phyloP scores from a whole-genome alignment of 1,284 basidiomycete genomes.

The Neonothopanus nambi region DNA sequence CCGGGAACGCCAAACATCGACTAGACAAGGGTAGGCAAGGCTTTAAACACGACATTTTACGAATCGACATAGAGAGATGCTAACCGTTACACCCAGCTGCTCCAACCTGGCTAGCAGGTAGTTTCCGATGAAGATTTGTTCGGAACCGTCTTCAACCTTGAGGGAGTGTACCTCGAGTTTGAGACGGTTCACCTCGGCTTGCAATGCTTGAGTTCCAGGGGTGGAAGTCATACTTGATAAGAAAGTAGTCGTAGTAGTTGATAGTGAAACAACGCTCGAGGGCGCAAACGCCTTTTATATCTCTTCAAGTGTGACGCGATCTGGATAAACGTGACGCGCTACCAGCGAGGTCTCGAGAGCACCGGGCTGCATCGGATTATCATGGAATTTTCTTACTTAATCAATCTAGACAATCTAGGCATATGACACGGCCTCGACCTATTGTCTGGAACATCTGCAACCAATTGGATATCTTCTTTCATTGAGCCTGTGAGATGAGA shows the following conservation, averaged over 20 bases:
- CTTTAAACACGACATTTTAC: too few species aligned
- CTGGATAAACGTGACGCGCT: neutral
- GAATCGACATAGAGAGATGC: too few species aligned
- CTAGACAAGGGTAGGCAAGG: conserved; percentile 35
- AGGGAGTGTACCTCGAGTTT: conserved; percentile 51
- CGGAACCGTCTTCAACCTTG: conserved; percentile 38
- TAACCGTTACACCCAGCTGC: conserved; percentile 66
- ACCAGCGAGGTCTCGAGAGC: neutral
- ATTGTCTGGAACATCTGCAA: too few species aligned
- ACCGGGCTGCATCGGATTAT: neutral
- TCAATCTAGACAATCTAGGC: too few species aligned
- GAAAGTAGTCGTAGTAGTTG: conserved; percentile 4
- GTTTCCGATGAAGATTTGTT: conserved; percentile 59
- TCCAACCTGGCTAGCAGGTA: conserved; percentile 74
- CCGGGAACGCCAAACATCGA: conserved; percentile 89
- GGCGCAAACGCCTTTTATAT: neutral
- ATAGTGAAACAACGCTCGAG: neutral
- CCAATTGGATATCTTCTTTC: neutral
- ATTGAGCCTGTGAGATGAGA: neutral
- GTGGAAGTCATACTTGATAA: conserved; percentile 24
- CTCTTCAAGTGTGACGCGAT: neutral
- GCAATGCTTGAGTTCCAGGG: conserved; percentile 33
- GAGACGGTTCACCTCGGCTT: conserved; percentile 55
- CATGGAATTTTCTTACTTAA: too few species aligned
- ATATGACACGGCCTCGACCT: too few species aligned